phyloP scores from a whole-genome alignment of 305 asterid genomes.

The Fraxinus ornus region DNA sequence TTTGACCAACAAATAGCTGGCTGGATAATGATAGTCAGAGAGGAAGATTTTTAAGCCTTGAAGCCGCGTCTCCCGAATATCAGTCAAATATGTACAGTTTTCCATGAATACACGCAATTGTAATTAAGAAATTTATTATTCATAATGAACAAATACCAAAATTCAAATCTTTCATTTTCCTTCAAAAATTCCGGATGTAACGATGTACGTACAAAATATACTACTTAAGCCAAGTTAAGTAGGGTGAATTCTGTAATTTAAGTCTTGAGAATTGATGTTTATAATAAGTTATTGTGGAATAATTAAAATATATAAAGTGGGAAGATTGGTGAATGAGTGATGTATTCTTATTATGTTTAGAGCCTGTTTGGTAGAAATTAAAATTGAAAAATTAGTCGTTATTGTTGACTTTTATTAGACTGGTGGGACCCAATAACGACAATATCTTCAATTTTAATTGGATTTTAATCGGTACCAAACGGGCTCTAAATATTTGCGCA shows the following conservation, averaged over 20 bases:
- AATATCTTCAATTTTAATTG: too few relatives aligned
- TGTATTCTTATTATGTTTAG: neutral
- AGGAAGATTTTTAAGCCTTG: too few relatives aligned
- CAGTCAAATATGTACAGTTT: neutral
- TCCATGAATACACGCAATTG: neutral
- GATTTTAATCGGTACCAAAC: too few relatives aligned
- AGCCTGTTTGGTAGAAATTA: too few relatives aligned
- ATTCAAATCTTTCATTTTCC: neutral
- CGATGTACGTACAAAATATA: neutral
- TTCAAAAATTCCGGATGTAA: neutral
- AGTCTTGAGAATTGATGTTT: neutral
- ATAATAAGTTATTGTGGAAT: neutral
- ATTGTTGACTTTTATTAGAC: too few relatives aligned
- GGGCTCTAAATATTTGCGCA: too few relatives aligned
- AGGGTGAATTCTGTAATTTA: neutral
- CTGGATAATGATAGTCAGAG: neutral
- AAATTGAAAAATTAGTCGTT: too few relatives aligned
- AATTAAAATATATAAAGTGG: neutral
- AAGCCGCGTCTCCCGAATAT: too few relatives aligned
- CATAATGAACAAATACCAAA: too few relatives aligned
- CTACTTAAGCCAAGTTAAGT: neutral
- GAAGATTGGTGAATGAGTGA: neutral
- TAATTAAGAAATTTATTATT: too few relatives aligned
- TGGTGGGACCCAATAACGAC: too few relatives aligned
- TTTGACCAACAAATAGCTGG: neutral